Conservation (phyloP, 1,284 basidiomycete genomes). For the Stereum hirsutum region DNA sequence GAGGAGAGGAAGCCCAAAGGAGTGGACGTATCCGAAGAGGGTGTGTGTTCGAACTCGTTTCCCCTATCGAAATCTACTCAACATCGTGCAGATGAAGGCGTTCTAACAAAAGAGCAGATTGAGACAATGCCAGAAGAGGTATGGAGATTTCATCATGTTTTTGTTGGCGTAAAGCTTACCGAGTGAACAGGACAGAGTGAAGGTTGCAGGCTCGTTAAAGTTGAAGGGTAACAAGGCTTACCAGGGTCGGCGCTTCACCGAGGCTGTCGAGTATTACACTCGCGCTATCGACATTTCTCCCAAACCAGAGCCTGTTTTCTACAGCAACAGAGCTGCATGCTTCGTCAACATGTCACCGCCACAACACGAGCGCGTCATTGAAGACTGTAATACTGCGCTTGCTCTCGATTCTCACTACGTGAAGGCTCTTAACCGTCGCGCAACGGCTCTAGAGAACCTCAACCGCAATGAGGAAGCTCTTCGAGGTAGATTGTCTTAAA, state of each 20-base stretch:
- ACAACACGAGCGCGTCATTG: constrained; percentile 78
- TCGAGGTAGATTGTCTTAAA: constrained; percentile 45
- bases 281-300: constrained; percentile 84
- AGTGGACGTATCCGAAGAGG: constrained; percentile 24
- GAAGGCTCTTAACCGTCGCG: constrained; percentile 94
- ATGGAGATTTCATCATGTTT: not conserved
- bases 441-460: constrained; percentile 77
- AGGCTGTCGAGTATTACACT: constrained; percentile 83
- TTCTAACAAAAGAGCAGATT: constrained; percentile 46
- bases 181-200: constrained; percentile 57
- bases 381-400: constrained; percentile 88
- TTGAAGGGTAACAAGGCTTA: constrained; percentile 88
- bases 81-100: constrained; percentile 23
- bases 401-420: constrained; percentile 82
- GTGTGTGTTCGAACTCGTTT: constrained; percentile 19
- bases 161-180: constrained; percentile 1
- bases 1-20: constrained; percentile 52
- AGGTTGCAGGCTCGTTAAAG: constrained; percentile 78
- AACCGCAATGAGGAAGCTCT: constrained; percentile 70
- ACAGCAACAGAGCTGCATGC: constrained; percentile 96
- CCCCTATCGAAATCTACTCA: constrained; percentile 13
- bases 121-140: constrained; percentile 46
- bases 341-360: constrained; percentile 89
- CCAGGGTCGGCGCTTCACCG: constrained; percentile 66
- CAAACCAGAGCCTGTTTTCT: constrained; percentile 89